Conservation (phyloP, 106 monocot species). For the Phalaenopsis aphrodite region DNA sequence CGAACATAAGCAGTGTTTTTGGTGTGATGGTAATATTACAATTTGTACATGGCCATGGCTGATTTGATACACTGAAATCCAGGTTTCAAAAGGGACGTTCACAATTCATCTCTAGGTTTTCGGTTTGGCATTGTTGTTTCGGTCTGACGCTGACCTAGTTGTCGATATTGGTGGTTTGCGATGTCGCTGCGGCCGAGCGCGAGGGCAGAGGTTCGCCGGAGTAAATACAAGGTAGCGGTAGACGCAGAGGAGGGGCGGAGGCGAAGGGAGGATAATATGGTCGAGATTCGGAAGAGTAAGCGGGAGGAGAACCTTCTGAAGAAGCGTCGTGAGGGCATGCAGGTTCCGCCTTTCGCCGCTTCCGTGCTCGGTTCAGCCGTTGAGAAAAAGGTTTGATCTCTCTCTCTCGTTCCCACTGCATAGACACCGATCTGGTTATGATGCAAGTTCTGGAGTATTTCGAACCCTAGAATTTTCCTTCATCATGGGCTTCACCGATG, state of each 20-base stretch:
- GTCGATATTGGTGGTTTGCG: not conserved
- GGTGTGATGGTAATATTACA: no score
- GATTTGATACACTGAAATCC: no score
- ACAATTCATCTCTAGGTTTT: no score
- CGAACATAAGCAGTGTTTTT: no score
- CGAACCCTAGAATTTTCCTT: not conserved
- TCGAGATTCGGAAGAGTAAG: slow-evolving; percentile 61
- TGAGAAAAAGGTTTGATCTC: slow-evolving; percentile 41
- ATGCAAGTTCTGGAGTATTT: not conserved
- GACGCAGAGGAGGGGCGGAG: slow-evolving; percentile 68
- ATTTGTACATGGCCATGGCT: no score
- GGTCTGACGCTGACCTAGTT: no score
- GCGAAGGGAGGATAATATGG: slow-evolving; percentile 58
- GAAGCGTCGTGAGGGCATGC: slow-evolving; percentile 62
- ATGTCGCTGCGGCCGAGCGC: slow-evolving; percentile 75
- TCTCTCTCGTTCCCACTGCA: not conserved
- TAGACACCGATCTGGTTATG: slow-evolving; percentile 7
- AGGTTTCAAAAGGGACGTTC: no score
- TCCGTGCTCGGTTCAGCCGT: slow-evolving; percentile 11
- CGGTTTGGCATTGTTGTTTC: no score
- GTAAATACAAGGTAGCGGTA: slow-evolving; percentile 62
- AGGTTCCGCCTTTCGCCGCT: slow-evolving; percentile 20
- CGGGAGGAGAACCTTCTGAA: slow-evolving; percentile 58
- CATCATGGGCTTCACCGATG: slow-evolving; percentile 7
- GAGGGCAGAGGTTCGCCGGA: slow-evolving; percentile 55